These are phyloP conservation scores for Brasenia schreberi DNA, from an alignment of 164 flowering plant genomes.

Conservation along the genomic window DNA sequence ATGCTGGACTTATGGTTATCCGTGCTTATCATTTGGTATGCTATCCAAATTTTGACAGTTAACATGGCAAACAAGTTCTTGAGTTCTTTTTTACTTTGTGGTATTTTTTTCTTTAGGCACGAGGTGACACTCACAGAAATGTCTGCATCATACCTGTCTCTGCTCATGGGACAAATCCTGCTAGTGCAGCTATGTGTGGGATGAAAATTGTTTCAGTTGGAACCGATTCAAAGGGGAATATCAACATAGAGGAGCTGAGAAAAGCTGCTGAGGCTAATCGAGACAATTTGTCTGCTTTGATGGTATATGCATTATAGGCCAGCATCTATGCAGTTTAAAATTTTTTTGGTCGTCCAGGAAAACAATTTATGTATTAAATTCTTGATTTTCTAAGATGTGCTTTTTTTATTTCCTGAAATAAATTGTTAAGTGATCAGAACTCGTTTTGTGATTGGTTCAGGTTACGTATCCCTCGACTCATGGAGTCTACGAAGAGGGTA, in stretches of 20 bases:
- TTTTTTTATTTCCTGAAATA: not conserved
- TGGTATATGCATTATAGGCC: conserved; percentile 30
- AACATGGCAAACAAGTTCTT: not conserved
- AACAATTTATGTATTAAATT: too few relatives aligned
- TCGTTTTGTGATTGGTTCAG: conserved; percentile 17
- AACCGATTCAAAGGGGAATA: conserved; percentile 98
- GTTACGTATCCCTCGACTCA: conserved; percentile 99
- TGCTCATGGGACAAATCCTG: conserved; percentile 99
- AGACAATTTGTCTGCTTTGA: conserved; percentile 82
- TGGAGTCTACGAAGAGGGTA: conserved; percentile 98
- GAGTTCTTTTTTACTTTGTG: not conserved
- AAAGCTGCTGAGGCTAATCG: conserved; percentile 90
- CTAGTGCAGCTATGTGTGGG: conserved; percentile 99
- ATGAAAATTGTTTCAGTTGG: conserved; percentile 95
- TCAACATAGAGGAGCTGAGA: conserved; percentile 75
- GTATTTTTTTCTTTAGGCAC: conserved; percentile 33
- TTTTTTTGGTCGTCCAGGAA: not conserved
- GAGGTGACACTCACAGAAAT: conserved; percentile 90
- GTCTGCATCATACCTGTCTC: conserved; percentile 98
- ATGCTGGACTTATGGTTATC: conserved; percentile 98
- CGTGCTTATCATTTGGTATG: conserved; percentile 94
- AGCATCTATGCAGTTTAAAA: not conserved
- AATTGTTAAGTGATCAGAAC: not conserved
- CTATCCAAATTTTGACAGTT: not conserved
- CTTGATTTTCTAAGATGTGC: not conserved